Percentiles rank a stretch among this genome's conserved stretches.
Conservation (phyloP, 2,329 filamentous ascomycete genomes). For the Scleromitrula shiraiana region DNA sequence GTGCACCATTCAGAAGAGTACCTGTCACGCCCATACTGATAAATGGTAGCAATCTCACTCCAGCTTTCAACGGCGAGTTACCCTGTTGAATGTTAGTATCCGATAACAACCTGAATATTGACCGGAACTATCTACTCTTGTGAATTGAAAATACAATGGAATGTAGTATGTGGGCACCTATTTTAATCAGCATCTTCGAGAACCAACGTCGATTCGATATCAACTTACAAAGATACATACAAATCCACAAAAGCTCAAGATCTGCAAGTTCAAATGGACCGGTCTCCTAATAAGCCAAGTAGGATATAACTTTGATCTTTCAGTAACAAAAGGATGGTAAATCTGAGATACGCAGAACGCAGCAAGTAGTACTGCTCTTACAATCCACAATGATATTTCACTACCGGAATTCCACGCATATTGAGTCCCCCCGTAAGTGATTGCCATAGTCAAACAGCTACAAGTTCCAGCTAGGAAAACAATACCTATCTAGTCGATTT, state of each 20-base stretch:
- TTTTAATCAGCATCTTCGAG: background rate
- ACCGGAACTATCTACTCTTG: slow-evolving; percentile 13
- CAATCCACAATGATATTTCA: background rate
- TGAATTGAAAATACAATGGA: slow-evolving; percentile 41
- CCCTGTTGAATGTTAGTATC: slow-evolving; percentile 18
- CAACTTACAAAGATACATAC: background rate
- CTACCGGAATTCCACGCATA: background rate
- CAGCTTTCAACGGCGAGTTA: slow-evolving; percentile 28
- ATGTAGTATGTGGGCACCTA: slow-evolving; percentile 27
- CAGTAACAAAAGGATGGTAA: background rate
- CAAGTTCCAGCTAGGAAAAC: slow-evolving; percentile 10
- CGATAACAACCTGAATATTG: background rate
- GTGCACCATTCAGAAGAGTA: slow-evolving; percentile 31
- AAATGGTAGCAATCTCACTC: slow-evolving; percentile 32
- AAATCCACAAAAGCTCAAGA: background rate
- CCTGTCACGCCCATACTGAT: slow-evolving; percentile 33
- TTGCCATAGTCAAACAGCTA: background rate
- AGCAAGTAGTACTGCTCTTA: background rate
- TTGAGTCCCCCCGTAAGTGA: background rate
- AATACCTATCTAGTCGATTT: slow-evolving; percentile 23
- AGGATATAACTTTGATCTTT: background rate
- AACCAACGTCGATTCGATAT: background rate
- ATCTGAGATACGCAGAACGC: slow-evolving; percentile 16
- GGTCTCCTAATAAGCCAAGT: background rate
- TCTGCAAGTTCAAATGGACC: background rate